Percentiles rank a stretch among this genome's conserved stretches.
Conservation (phyloP, 2,329 filamentous ascomycete genomes). For the Calonectria hawksworthii region DNA sequence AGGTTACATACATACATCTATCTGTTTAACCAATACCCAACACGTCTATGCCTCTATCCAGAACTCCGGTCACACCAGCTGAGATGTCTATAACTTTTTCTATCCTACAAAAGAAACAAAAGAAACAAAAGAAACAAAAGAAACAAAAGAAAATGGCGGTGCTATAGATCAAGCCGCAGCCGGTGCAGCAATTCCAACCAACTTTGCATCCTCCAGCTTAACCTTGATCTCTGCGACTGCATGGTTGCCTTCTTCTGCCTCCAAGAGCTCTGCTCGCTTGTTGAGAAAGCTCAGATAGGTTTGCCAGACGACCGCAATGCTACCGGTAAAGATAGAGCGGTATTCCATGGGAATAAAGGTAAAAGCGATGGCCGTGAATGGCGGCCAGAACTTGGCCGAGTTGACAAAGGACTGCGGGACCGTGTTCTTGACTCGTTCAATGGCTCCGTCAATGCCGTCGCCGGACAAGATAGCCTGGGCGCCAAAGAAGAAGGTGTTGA, state of each 20-base stretch:
- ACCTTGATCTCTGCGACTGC: slow-evolving; percentile 8
- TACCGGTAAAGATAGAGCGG: slow-evolving; percentile 82
- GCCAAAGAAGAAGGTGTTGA: slow-evolving; percentile 88
- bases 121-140: no score
- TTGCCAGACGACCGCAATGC: slow-evolving; percentile 91
- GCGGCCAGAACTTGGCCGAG: slow-evolving; percentile 89
- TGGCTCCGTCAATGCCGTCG: slow-evolving; percentile 72
- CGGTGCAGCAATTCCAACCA: slow-evolving; percentile 5
- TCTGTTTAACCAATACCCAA: background rate
- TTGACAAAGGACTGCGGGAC: slow-evolving; percentile 84
- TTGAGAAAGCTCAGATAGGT: slow-evolving; percentile 90
- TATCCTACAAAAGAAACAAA: background rate
- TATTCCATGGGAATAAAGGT: slow-evolving; percentile 86
- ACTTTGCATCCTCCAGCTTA: background rate
- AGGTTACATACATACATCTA: background rate
- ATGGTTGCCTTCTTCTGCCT: slow-evolving; percentile 29
- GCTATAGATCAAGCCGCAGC: slow-evolving; percentile 2
- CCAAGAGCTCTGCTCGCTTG: slow-evolving; percentile 71
- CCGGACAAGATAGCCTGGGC: slow-evolving; percentile 83
- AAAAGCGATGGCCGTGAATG: slow-evolving; percentile 88
- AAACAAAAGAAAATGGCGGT: slow-evolving; percentile 5
- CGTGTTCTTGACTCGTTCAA: slow-evolving; percentile 79
- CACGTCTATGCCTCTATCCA: background rate
- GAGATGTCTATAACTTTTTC: slow-evolving; percentile 12
- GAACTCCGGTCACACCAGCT: slow-evolving; percentile 1